A percentile compares a stretch with the other conserved stretches of the same genome.
Conservation (phyloP, 768 basidiomycete species). For the Naganishia vishniacii region DNA sequence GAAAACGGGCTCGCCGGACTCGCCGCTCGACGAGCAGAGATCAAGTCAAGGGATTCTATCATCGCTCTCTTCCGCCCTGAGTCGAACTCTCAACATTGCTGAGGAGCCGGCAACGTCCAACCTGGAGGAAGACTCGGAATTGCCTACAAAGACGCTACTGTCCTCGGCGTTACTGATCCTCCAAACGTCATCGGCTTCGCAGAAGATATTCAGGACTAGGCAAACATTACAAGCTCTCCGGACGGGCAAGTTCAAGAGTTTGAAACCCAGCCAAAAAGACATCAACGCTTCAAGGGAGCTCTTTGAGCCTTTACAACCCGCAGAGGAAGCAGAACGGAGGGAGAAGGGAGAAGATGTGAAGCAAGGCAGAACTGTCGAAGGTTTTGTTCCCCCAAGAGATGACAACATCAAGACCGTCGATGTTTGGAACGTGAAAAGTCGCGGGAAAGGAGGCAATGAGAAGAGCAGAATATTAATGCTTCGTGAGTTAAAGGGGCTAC, state of each 20-base stretch:
- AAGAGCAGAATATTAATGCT: conserved; percentile 69
- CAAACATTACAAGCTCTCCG: conserved; percentile 66
- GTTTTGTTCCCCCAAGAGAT: conserved; percentile 39
- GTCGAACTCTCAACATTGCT: not conserved
- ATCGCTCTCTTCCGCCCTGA: conserved; percentile 29
- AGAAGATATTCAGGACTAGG: conserved; percentile 60
- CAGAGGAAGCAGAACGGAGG: not conserved
- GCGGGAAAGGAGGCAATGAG: conserved; percentile 52
- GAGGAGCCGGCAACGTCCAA: not conserved
- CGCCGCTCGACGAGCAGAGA: not conserved
- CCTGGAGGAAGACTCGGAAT: conserved; percentile 49
- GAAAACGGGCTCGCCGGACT: not conserved
- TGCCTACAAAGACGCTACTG: conserved; percentile 54
- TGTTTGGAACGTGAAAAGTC: conserved; percentile 58
- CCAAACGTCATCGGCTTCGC: conserved; percentile 63
- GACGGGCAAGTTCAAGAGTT: conserved; percentile 62
- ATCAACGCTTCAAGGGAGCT: conserved; percentile 50
- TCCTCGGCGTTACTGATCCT: conserved; percentile 74
- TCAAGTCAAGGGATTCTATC: conserved; percentile 32
- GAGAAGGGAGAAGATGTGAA: not conserved
- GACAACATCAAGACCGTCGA: conserved; percentile 31
- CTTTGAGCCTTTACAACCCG: conserved; percentile 50
- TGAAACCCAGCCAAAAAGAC: conserved; percentile 54
- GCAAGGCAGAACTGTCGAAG: conserved; percentile 10
- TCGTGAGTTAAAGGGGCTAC: conserved; percentile 50